These are phyloP conservation scores for Yamagishiella unicocca DNA, from an alignment of 139 green algal genomes.

Conservation along the genomic window DNA sequence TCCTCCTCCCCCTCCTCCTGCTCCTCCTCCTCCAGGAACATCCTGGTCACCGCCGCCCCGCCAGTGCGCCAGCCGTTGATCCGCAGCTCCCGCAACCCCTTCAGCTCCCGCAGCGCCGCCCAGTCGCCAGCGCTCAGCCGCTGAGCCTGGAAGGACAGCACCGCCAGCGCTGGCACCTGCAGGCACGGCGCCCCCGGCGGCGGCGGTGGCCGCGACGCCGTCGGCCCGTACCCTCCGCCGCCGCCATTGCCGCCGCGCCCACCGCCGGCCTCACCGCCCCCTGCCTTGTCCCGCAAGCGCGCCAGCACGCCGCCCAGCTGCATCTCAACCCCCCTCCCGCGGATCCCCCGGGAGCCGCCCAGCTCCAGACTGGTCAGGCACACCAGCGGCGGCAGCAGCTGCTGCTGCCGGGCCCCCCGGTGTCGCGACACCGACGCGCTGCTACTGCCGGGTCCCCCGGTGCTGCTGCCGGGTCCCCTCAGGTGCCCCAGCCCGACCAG, in stretches of 20 bases:
- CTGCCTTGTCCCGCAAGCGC: neutral
- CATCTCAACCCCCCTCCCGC: no score
- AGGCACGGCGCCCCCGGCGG: neutral
- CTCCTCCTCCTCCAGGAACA: slow-evolving; percentile 10
- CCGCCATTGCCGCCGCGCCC: neutral
- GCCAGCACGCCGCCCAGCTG: neutral
- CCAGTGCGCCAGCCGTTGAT: slow-evolving; percentile 37
- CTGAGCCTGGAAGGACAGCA: slow-evolving; percentile 17
- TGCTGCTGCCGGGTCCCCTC: neutral
- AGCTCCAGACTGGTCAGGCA: neutral
- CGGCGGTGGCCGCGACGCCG: neutral
- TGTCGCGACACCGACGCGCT: neutral
- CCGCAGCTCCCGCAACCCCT: slow-evolving; percentile 2
- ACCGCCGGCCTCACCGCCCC: neutral
- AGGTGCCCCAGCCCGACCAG: neutral
- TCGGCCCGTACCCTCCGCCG: neutral
- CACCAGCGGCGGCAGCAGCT: neutral
- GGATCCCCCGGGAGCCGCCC: neutral
- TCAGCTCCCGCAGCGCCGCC: neutral
- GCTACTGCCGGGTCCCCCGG: neutral
- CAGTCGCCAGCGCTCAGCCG: neutral
- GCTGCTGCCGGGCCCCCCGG: neutral
- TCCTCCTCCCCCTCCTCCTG: neutral
- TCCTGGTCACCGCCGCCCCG: no score
- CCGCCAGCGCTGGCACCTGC: neutral